Base-by-base conservation (phyloP, 2,329 filamentous ascomycete species). In the Dactylella cylindrospora region DNA sequence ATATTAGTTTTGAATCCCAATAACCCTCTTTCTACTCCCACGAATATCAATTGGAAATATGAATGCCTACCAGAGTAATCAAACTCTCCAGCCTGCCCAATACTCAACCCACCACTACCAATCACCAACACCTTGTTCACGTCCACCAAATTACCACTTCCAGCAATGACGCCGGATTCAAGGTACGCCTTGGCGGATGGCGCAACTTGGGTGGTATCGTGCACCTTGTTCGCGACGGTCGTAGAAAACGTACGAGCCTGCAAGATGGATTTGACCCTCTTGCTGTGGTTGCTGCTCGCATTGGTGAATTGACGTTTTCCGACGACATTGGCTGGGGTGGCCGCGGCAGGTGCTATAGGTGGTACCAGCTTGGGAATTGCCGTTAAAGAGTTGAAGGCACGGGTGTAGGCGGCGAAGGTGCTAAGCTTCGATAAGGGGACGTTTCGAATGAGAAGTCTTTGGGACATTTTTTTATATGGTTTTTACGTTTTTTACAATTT, bases 81-180 rank as follows among this genome's bases (percentile, higher is more conserved):
- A 71, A 97, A 97, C 78, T 97, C 91, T 77, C 91, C 91, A 67
- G 91, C 91, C 76, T 97, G 91, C 66, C 91, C 91, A 81, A 97
- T 97, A 73, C 88, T 89, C 69, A 97, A 80, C 75, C 91, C 91
- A 77, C 91, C 91, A 76, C 85, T 90, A 60, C 91, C 91, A 77
- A 97, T 95, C 69, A 97, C 90, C 65, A 97, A 78, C 46, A 97
- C 91, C 78, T 97, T 97, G 79, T 95, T 95, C 67, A 97, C 90
- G 72, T 95, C 83, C 44, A 96, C 85, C 51, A 87, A 77, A 70
- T 91, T 80, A 70, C 81, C 80, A 57, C 85, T 80, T 59, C 80
- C 84, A 74, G 90, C 86, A 72, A 96, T 84, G 61, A 84, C 86
- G 69, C 90, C 90, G 75, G 88, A 95, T 72, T 89, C 84, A 69